These are phyloP conservation scores for Dioscorea alata DNA, from an alignment of 106 monocot genomes.

Conservation along the genomic window DNA sequence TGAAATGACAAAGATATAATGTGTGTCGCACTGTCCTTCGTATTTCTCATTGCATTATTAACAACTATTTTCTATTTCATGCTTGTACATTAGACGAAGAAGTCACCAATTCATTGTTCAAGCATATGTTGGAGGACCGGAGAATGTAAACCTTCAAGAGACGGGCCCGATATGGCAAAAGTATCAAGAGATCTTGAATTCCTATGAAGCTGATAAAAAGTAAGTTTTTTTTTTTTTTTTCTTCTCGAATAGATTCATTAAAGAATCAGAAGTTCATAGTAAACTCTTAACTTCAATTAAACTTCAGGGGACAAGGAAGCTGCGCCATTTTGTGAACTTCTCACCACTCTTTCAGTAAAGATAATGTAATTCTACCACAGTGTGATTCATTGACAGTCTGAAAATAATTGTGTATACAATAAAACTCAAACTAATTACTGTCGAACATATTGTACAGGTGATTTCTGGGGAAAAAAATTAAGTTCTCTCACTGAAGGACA, in stretches of 20 bases:
- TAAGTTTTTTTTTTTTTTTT: slow-evolving; percentile 11
- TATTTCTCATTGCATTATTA: background rate
- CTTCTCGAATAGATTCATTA: too few species aligned
- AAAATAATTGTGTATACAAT: too few species aligned
- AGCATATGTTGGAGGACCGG: slow-evolving; percentile 86
- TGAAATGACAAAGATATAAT: too few species aligned
- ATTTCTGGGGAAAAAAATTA: too few species aligned
- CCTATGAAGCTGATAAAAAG: slow-evolving; percentile 51
- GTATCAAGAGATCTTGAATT: slow-evolving; percentile 49
- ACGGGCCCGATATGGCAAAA: slow-evolving; percentile 69
- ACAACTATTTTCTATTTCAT: background rate
- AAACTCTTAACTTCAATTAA: background rate
- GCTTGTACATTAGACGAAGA: slow-evolving; percentile 38
- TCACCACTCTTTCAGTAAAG: background rate
- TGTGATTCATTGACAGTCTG: too few species aligned
- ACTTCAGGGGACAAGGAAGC: slow-evolving; percentile 23
- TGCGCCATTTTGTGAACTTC: slow-evolving; percentile 50
- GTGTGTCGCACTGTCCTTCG: background rate
- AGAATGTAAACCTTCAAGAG: slow-evolving; percentile 77
- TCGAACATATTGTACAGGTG: too few species aligned
- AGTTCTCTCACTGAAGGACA: too few species aligned
- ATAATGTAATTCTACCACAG: too few species aligned
- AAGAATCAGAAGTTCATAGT: too few species aligned
- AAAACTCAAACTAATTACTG: too few species aligned
- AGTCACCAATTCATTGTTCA: slow-evolving; percentile 75